Conservation (phyloP, 1,284 basidiomycete species). For the Apiotrichum porosum region DNA sequence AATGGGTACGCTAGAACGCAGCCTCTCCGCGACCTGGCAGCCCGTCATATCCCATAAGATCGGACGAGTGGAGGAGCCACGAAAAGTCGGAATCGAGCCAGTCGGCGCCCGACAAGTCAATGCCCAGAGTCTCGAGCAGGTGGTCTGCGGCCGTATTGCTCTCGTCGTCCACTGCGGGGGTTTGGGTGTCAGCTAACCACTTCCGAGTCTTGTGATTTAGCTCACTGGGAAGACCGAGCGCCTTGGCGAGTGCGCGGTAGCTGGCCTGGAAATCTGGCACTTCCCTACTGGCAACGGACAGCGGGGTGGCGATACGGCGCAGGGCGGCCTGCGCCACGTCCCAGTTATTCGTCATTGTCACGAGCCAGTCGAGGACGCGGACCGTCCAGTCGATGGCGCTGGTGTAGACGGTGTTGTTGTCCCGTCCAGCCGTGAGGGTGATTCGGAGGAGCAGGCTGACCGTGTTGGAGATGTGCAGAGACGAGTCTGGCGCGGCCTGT, state of each 20-base stretch:
- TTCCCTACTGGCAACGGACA: slow-evolving; percentile 17
- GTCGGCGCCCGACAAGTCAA: not conserved
- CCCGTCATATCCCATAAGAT: too few relatives aligned
- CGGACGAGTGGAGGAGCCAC: slow-evolving; percentile 3
- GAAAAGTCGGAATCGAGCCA: slow-evolving; percentile 9
- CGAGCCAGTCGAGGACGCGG: slow-evolving; percentile 5
- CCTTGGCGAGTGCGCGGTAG: slow-evolving; percentile 13
- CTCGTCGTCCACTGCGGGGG: not conserved
- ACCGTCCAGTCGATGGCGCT: slow-evolving; percentile 1
- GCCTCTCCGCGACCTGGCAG: too few relatives aligned
- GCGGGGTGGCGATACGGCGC: slow-evolving; percentile 22
- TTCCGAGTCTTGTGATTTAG: not conserved
- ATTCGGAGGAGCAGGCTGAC: slow-evolving; percentile 26
- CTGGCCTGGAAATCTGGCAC: slow-evolving; percentile 9
- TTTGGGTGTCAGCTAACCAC: not conserved
- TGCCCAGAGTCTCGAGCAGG: slow-evolving; percentile 5
- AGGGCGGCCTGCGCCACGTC: slow-evolving; percentile 31
- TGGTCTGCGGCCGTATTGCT: not conserved
- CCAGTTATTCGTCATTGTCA: slow-evolving; percentile 13
- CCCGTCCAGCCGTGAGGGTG: slow-evolving; percentile 4
- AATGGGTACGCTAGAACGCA: too few relatives aligned
- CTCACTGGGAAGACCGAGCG: slow-evolving; percentile 6
- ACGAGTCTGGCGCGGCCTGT: slow-evolving; percentile 29
- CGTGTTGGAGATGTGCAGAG: slow-evolving; percentile 31
- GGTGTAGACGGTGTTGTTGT: not conserved